A percentile compares a stretch with the other conserved stretches of the same genome.
Conservation (phyloP, 805 yeast genomes). For the Candida sanyiensis region DNA sequence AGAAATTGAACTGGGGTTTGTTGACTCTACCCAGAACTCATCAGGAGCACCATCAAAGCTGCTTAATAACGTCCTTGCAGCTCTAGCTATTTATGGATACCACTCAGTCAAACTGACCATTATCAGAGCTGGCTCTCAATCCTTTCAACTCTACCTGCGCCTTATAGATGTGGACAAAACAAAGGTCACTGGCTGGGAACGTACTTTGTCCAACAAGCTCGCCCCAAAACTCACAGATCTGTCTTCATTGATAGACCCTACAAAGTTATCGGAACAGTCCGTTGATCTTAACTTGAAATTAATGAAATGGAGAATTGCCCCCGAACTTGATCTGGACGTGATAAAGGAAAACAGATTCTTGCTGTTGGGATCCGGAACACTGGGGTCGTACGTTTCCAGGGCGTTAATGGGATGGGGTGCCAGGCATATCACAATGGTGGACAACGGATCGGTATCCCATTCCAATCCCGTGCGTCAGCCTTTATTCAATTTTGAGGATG, state of each 20-base stretch:
- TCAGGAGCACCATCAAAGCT: slow-evolving; percentile 42
- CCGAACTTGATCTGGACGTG: slow-evolving; percentile 64
- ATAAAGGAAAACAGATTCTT: slow-evolving; percentile 59
- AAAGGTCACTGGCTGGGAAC: slow-evolving; percentile 83
- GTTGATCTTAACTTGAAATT: slow-evolving; percentile 84
- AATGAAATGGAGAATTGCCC: slow-evolving; percentile 96
- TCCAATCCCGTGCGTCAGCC: slow-evolving; percentile 97
- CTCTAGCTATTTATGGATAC: slow-evolving; percentile 34
- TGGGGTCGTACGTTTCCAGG: slow-evolving; percentile 88
- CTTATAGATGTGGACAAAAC: slow-evolving; percentile 12
- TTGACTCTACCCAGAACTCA: slow-evolving; percentile 34
- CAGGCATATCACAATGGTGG: slow-evolving; percentile 77
- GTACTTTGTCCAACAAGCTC: slow-evolving; percentile 63
- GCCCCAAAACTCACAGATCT: slow-evolving; percentile 82
- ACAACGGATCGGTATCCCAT: slow-evolving; percentile 81
- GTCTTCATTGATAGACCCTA: slow-evolving; percentile 75
- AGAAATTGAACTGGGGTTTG: slow-evolving; percentile 26
- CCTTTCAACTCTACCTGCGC: slow-evolving; percentile 26
- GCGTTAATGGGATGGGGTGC: slow-evolving; percentile 95
- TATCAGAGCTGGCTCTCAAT: slow-evolving; percentile 31
- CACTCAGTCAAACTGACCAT: slow-evolving; percentile 34
- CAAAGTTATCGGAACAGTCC: slow-evolving; percentile 81
- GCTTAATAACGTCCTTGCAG: slow-evolving; percentile 52
- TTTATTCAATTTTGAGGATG: slow-evolving; percentile 71
- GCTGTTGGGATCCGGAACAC: slow-evolving; percentile 92